phyloP scores from a whole-genome alignment of 192 early-diverging fungal species.

The Podila epicladia region DNA sequence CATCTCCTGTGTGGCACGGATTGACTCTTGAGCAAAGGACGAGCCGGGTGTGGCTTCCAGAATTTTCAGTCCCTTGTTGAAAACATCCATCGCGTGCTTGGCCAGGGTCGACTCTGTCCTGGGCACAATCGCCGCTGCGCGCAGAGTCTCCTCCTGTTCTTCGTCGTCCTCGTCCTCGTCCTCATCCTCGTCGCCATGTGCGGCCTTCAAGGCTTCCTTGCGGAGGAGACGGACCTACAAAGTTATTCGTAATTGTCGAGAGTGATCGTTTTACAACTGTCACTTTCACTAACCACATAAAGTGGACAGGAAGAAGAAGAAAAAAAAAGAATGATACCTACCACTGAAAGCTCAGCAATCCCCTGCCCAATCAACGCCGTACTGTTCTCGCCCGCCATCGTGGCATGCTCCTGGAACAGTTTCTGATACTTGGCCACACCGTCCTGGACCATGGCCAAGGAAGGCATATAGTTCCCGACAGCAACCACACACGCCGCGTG shows the following conservation, averaged over 20 bases:
- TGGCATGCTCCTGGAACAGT: slow-evolving; percentile 16
- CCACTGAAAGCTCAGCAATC: slow-evolving; percentile 33
- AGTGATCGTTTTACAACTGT: too few species aligned
- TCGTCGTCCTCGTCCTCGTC: slow-evolving; percentile 19
- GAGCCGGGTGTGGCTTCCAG: slow-evolving; percentile 8
- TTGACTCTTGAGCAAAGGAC: slow-evolving; percentile 32
- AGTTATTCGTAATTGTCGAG: not conserved
- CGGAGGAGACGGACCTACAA: slow-evolving; percentile 23
- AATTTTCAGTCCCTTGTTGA: slow-evolving; percentile 17
- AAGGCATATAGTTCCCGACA: slow-evolving; percentile 27
- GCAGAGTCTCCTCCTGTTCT: slow-evolving; percentile 21
- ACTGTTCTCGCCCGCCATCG: slow-evolving; percentile 11
- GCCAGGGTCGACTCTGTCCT: slow-evolving; percentile 11
- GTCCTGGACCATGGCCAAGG: slow-evolving; percentile 37
- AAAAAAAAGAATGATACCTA: not conserved
- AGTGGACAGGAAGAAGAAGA: too few species aligned
- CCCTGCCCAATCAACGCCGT: slow-evolving; percentile 28
- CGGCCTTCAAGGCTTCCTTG: slow-evolving; percentile 8
- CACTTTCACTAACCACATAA: not conserved
- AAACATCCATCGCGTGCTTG: slow-evolving; percentile 10
- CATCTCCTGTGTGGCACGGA: slow-evolving; percentile 43
- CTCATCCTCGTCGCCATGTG: slow-evolving; percentile 16
- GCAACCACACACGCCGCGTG: slow-evolving; percentile 43
- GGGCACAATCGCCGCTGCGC: slow-evolving; percentile 18
- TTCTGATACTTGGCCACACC: slow-evolving; percentile 44